These are phyloP conservation scores for Amphichorda felina DNA, from an alignment of 2,329 filamentous ascomycete genomes.

Conservation along the genomic window DNA sequence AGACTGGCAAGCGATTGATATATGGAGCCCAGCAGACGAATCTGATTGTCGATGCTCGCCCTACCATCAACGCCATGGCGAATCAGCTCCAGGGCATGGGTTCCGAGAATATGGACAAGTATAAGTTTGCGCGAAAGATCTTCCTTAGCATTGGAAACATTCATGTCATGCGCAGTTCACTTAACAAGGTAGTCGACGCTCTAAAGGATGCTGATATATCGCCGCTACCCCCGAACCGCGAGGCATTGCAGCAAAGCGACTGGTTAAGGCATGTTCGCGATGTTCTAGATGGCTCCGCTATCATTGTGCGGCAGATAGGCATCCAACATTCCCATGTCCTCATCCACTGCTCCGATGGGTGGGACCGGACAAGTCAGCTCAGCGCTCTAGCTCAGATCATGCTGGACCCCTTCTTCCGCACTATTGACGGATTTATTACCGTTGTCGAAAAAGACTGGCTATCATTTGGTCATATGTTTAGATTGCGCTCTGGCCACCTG, in stretches of 20 bases:
- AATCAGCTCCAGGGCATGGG: slow-evolving; percentile 91
- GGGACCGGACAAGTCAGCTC: slow-evolving; percentile 93
- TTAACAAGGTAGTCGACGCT: slow-evolving; percentile 78
- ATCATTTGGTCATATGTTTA: slow-evolving; percentile 96
- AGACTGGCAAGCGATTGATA: slow-evolving; percentile 51
- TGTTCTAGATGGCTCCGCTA: slow-evolving; percentile 70
- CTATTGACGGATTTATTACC: slow-evolving; percentile 87
- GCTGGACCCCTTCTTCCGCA: slow-evolving; percentile 90
- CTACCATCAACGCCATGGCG: slow-evolving; percentile 84
- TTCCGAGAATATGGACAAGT: slow-evolving; percentile 96
- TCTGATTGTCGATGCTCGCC: slow-evolving; percentile 89
- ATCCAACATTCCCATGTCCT: slow-evolving; percentile 89
- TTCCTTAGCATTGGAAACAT: slow-evolving; percentile 98
- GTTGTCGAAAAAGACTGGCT: slow-evolving; percentile 96
- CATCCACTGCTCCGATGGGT: slow-evolving; percentile 96
- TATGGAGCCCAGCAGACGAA: slow-evolving; percentile 93
- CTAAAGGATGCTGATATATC: slow-evolving; percentile 89
- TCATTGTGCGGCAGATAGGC: slow-evolving; percentile 80
- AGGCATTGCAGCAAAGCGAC: slow-evolving; percentile 68
- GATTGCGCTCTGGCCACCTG: slow-evolving; percentile 77
- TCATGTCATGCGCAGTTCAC: slow-evolving; percentile 89
- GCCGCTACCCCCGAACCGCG: slow-evolving; percentile 67
- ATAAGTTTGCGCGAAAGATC: slow-evolving; percentile 80
- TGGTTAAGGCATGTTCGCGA: slow-evolving; percentile 86
- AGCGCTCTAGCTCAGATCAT: slow-evolving; percentile 87